These are phyloP conservation scores for Colletotrichum tabaci DNA, from an alignment of 2,329 filamentous ascomycete genomes.

Conservation along the genomic window DNA sequence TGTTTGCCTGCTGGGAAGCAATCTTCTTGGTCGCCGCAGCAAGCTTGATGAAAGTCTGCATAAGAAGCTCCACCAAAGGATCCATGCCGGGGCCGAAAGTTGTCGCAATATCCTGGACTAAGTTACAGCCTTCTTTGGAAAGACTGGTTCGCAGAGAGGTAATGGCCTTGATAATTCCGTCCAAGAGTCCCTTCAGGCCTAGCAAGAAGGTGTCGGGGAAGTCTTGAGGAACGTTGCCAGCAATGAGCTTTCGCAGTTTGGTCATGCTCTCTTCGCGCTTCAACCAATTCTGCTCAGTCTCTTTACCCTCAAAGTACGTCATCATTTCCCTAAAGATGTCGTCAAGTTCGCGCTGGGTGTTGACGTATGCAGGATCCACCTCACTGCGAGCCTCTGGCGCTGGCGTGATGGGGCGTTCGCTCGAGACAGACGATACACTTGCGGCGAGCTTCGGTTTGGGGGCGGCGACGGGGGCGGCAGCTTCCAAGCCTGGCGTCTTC, in stretches of 20 bases:
- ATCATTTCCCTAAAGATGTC: conserved; percentile 88
- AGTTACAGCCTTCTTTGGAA: conserved; percentile 86
- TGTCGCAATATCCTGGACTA: conserved; percentile 88
- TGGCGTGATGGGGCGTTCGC: conserved; percentile 72
- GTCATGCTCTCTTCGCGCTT: conserved; percentile 85
- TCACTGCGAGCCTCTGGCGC: conserved; percentile 77
- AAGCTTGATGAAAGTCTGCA: conserved; percentile 92
- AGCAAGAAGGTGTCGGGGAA: conserved; percentile 80
- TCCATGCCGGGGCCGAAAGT: conserved; percentile 85
- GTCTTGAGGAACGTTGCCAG: conserved; percentile 86
- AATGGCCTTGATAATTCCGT: conserved; percentile 89
- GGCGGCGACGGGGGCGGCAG: conserved; percentile 56
- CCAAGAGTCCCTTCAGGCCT: conserved; percentile 81
- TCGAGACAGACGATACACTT: conserved; percentile 64
- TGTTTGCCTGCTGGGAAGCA: conserved; percentile 85
- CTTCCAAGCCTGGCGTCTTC: conserved; percentile 56
- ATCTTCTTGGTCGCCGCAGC: conserved; percentile 95
- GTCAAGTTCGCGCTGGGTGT: conserved; percentile 89
- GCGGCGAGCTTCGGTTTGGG: conserved; percentile 64
- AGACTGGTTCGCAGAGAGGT: conserved; percentile 90
- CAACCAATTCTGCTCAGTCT: conserved; percentile 93
- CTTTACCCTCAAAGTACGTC: conserved; percentile 85
- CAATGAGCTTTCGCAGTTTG: conserved; percentile 83
- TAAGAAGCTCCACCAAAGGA: conserved; percentile 88
- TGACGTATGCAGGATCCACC: conserved; percentile 86